Evolutionary conservation across 768 basidiomycete genomes (phyloP).

Genomic region (Lyophyllum shimeji): DNA sequence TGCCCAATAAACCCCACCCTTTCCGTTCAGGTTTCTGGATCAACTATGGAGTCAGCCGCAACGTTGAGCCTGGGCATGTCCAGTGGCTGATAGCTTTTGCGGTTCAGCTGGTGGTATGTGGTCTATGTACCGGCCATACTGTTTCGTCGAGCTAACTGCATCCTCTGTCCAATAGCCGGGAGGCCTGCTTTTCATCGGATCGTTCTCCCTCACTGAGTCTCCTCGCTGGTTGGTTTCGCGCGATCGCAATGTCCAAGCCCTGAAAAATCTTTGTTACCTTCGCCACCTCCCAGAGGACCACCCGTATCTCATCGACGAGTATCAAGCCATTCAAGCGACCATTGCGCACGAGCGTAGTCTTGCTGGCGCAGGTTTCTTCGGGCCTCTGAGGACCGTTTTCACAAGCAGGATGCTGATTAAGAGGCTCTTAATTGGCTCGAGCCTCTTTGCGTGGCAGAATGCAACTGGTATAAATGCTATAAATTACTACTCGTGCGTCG

Average conservation of each 20-base stretch:
- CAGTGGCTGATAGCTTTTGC: constrained; percentile 40
- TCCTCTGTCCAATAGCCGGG: constrained; percentile 23
- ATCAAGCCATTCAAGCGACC: constrained; percentile 28
- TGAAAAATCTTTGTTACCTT: constrained; percentile 31
- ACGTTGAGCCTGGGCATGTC: constrained; percentile 25
- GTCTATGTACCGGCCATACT: not conserved
- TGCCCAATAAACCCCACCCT: not conserved
- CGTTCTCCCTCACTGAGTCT: constrained; percentile 32
- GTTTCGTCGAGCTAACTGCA: not conserved
- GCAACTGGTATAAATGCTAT: constrained; percentile 45
- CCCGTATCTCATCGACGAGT: constrained; percentile 32
- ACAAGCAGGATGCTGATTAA: constrained; percentile 26
- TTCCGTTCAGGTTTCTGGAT: constrained; percentile 31
- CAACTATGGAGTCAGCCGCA: constrained; percentile 33
- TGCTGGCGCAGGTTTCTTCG: constrained; percentile 33
- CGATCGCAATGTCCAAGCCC: constrained; percentile 28
- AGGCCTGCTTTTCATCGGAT: constrained; percentile 31
- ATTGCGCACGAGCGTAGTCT: constrained; percentile 32
- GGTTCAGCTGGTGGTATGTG: constrained; percentile 34
- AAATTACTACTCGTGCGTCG: constrained; percentile 41
- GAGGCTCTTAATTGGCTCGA: constrained; percentile 34
- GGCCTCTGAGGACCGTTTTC: constrained; percentile 31
- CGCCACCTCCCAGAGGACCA: constrained; percentile 29
- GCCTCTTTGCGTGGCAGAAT: constrained; percentile 46
- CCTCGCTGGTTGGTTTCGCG: constrained; percentile 38